Evolutionary conservation across 2,329 filamentous ascomycete species (phyloP).

Genomic region (Apiospora sp.): DNA sequence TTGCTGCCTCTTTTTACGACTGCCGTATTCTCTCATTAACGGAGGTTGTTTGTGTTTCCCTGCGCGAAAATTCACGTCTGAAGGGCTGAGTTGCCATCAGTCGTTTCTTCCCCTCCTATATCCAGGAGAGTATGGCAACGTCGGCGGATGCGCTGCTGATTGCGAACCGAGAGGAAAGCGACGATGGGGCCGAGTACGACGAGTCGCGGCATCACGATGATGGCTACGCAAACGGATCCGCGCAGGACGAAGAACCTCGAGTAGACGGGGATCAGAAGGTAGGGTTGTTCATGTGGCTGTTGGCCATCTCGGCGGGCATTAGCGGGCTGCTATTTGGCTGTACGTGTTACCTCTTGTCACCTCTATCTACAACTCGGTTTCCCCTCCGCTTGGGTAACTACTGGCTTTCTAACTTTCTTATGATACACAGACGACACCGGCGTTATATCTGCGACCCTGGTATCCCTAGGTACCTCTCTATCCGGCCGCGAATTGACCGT

Average conservation of each 20-base stretch:
- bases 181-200: conserved; percentile 29
- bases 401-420: conserved; percentile 22
- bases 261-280: conserved; percentile 27
- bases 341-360: conserved; percentile 46
- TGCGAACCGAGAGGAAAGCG: conserved; percentile 33
- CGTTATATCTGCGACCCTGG: conserved; percentile 73
- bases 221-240: conserved; percentile 25
- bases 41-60: neutral
- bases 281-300: conserved; percentile 64
- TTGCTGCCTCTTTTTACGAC: neutral
- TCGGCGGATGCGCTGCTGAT: conserved; percentile 36
- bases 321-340: conserved; percentile 75
- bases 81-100: neutral
- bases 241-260: neutral
- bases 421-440: conserved; percentile 65
- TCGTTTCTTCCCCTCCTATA: neutral
- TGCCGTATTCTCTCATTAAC: neutral
- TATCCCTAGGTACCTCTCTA: conserved; percentile 68
- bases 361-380: neutral
- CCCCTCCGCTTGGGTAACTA: neutral
- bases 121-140: conserved; percentile 31
- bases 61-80: neutral
- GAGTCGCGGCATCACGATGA: conserved; percentile 27
- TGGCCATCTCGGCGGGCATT: conserved; percentile 71
- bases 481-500: conserved; percentile 64